Evolutionary conservation across 306 rosid species (phyloP).

Genomic region (Ormosia semicastrata): DNA sequence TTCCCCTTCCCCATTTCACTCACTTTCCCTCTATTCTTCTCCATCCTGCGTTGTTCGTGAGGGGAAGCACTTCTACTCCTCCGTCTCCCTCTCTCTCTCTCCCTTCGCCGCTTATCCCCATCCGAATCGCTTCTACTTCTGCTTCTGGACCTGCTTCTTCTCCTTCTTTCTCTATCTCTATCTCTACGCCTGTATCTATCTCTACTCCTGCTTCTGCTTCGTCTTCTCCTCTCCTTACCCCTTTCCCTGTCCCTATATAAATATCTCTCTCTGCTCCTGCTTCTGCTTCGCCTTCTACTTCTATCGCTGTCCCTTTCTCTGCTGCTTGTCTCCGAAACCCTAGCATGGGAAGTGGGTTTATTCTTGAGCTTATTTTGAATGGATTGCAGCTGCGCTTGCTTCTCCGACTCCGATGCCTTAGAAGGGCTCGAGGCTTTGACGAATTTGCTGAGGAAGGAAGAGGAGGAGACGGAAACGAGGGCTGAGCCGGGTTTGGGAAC

Average conservation of each 20-base stretch:
- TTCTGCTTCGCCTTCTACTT: constrained; percentile 37
- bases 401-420: constrained; percentile 43
- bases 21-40: constrained; percentile 29
- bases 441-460: constrained; percentile 77
- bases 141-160: constrained; percentile 30
- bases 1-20: constrained; percentile 43
- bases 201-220: constrained; percentile 60
- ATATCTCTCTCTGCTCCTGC: constrained; percentile 55
- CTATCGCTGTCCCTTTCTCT: constrained; percentile 10
- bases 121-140: constrained; percentile 16
- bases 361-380: constrained; percentile 77
- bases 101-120: constrained; percentile 20
- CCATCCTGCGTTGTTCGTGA: constrained; percentile 32
- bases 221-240: constrained; percentile 34
- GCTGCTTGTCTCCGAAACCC: constrained; percentile 56
- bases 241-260: constrained; percentile 10
- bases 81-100: constrained; percentile 24
- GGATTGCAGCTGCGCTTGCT: constrained; percentile 59
- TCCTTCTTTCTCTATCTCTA: constrained; percentile 36
- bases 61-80: constrained; percentile 51
- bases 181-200: constrained; percentile 41
- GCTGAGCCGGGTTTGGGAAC: constrained; percentile 50
- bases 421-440: constrained; percentile 75
- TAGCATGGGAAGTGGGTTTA: constrained; percentile 46
- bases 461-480: constrained; percentile 49